Evolutionary conservation across 345 rosid species (phyloP).

Genomic region (Gossypium australe): DNA sequence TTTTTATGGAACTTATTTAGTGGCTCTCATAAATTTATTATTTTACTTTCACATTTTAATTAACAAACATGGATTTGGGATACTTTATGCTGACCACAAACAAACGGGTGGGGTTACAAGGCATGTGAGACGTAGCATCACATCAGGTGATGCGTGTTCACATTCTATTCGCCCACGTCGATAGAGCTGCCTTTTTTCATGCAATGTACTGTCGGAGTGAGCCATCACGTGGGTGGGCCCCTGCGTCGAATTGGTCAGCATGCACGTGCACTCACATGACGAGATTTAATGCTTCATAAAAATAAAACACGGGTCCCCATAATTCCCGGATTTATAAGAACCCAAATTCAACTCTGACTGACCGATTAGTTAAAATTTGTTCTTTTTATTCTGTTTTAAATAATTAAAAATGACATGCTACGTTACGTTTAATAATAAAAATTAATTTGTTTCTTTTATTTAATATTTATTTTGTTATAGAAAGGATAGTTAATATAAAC

Average conservation of each 20-base stretch:
- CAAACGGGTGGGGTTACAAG: constrained; percentile 5
- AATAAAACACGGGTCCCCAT: constrained; percentile 19
- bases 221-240: constrained; percentile 51
- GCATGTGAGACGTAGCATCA: constrained; percentile 22
- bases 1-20: neutral
- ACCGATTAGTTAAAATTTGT: neutral
- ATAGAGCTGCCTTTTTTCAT: constrained; percentile 13
- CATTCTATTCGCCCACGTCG: constrained; percentile 10
- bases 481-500: too few species aligned
- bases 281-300: neutral
- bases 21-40: neutral
- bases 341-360: constrained; percentile 27
- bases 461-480: too few species aligned
- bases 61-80: neutral
- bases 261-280: constrained; percentile 73
- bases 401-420: too few species aligned
- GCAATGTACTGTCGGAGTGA: neutral
- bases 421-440: too few species aligned
- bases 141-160: constrained; percentile 17
- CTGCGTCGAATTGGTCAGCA: constrained; percentile 21
- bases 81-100: neutral
- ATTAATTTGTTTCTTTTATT: too few species aligned
- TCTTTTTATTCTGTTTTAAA: too few species aligned
- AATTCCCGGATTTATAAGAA: constrained; percentile 22
- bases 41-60: neutral